Evolutionary conservation across 1,284 basidiomycete genomes (phyloP), one percentile per base, ranked within the genome.

Genomic region (Mycena sp.): DNA sequence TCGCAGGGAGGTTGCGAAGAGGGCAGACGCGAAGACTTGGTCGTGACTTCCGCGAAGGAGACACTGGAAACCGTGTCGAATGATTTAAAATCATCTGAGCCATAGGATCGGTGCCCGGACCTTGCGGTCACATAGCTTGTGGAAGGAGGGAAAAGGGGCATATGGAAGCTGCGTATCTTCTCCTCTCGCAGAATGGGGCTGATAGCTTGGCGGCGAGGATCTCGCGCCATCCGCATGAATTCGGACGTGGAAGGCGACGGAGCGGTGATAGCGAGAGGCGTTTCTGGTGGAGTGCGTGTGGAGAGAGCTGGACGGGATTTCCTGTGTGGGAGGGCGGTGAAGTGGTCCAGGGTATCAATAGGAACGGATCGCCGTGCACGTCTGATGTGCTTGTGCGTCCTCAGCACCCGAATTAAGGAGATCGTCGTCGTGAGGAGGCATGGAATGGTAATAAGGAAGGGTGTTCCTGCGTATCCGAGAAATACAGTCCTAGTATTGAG

Each of bases 381-480:
- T 55, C 73, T 70, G 51, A 81, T 74, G 59, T 80, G 78, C 30
- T 71, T 63, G 56, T 78, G 78, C 12, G 77, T 78, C 55, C 75
- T 75, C 46, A 72, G 64, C 4, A 84, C 70, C 16, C 77, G 76
- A 44, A 72, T 57, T 35, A 81, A 74, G 4, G 85, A 83, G n/a
- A 76, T 63, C 30, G 81, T 69, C 21, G 85, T 86, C 12, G 86
- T 69, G 61, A 78, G 74, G 32, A 88, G 74, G 41, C 82, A 84
- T 4, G 88, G 87, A 17, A 88, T 70, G 4, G 81, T 78, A 16
- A 86, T 71, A 35, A 86, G 59, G 65, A 87, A 78, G 0, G 87
- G 82, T 19, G 81, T 72, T 28, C 87, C 89, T 10, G 87, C 83
- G 70, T 87, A 89, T 53, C 86, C 83, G 16, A 88, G 67, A 56